These are phyloP conservation scores for Taphrina sp. DNA, from an alignment of 1,139 yeast genomes.

Conservation along the genomic window DNA sequence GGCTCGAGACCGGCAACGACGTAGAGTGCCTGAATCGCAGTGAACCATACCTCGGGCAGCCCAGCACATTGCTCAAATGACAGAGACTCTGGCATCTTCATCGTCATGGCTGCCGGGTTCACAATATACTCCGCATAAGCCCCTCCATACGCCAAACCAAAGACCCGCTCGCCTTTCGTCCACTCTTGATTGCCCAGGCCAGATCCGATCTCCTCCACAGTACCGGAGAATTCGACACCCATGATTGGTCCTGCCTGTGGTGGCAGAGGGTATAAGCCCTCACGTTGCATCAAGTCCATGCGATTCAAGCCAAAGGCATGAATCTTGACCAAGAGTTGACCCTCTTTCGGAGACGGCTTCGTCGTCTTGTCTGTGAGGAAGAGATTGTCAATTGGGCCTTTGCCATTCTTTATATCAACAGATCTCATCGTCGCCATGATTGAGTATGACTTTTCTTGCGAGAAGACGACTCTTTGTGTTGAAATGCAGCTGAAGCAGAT, in stretches of 20 bases:
- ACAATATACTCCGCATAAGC: constrained; percentile 46
- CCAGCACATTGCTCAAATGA: constrained; percentile 43
- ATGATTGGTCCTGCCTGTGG: constrained; percentile 42
- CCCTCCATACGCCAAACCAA: constrained; percentile 46
- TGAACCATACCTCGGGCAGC: constrained; percentile 46
- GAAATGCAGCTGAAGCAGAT: too few species aligned
- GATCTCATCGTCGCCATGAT: constrained; percentile 40
- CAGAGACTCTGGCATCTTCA: constrained; percentile 40
- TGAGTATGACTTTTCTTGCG: neutral
- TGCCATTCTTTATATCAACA: constrained; percentile 40
- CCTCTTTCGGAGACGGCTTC: constrained; percentile 38
- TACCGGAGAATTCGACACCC: constrained; percentile 47
- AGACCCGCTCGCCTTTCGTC: constrained; percentile 44
- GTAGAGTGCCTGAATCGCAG: constrained; percentile 43
- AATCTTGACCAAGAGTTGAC: constrained; percentile 43
- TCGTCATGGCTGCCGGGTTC: constrained; percentile 41
- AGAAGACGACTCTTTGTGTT: too few species aligned
- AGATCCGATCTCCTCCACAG: constrained; percentile 38
- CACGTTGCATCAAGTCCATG: constrained; percentile 44
- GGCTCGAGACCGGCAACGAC: constrained; percentile 42
- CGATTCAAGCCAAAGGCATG: constrained; percentile 44
- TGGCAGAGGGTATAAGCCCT: constrained; percentile 42
- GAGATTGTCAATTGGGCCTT: constrained; percentile 42
- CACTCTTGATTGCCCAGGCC: constrained; percentile 36
- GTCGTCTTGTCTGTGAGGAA: constrained; percentile 39